A percentile compares a stretch with the other conserved stretches of the same genome.
phyloP scores from a whole-genome alignment of 345 rosid genomes.

The Aquilaria yunnanensis region DNA sequence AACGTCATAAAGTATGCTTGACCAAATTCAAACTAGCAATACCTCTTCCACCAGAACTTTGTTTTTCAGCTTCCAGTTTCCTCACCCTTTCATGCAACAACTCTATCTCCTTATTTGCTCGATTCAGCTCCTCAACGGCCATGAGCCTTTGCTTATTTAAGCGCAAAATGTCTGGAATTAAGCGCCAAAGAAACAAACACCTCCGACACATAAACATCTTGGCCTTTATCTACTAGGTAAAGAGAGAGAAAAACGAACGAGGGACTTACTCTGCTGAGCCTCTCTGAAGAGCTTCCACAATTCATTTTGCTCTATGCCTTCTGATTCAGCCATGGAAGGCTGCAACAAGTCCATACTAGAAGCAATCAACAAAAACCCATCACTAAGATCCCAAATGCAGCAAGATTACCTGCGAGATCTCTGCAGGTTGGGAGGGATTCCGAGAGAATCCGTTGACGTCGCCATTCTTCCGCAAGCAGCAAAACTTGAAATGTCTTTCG shows the following conservation, averaged over 20 bases:
- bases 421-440: constrained; percentile 26
- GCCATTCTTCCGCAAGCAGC: constrained; percentile 21
- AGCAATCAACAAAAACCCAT: constrained; percentile 14
- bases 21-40: neutral
- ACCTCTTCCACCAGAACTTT: constrained; percentile 33
- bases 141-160: constrained; percentile 59
- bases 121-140: constrained; percentile 57
- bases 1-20: neutral
- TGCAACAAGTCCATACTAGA: constrained; percentile 24
- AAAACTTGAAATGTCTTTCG: neutral
- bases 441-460: constrained; percentile 25
- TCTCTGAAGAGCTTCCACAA: constrained; percentile 65
- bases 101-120: constrained; percentile 43
- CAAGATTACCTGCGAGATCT: constrained; percentile 32
- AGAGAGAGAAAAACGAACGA: neutral
- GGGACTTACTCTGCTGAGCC: constrained; percentile 61
- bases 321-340: constrained; percentile 25
- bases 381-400: neutral
- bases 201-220: neutral
- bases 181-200: neutral
- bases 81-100: constrained; percentile 44
- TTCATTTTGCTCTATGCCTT: constrained; percentile 29
- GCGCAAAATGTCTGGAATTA: constrained; percentile 47
- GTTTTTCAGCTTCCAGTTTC: constrained; percentile 38
- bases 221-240: neutral